Evolutionary conservation across 768 basidiomycete species (phyloP), one percentile per base, ranked within the genome.

Genomic region (Fomitopsis pulvina): DNA sequence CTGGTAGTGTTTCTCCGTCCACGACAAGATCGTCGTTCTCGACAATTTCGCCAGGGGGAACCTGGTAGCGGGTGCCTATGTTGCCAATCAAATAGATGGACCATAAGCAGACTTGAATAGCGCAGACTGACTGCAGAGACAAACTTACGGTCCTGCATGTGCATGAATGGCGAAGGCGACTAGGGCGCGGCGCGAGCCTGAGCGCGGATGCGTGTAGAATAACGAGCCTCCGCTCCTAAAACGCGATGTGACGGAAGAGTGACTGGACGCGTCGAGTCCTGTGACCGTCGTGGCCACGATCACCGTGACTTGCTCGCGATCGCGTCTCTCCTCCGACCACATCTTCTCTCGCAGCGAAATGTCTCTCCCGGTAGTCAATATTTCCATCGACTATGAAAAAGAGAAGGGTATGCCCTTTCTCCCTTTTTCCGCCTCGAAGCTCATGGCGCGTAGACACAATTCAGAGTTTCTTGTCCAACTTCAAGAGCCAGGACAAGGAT

Each of bases 391-490:
- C 56, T 92, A 92, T 61, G 78, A 78, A 21, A 75, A 74, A 2
- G 91, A 92, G 60, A 80, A 85, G 69, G 80, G 90, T 83, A 32
- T 26, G 63, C 54, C 37, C 30, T 34, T 9, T 29, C 8, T 4
- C 12, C 11, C 4, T 6, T 12, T 10, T 22, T 30, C 9, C 3
- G 3, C 21, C 10, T 44, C 41, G 20, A 22, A 0, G 9, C 22
- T 12, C 3, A 50, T 27, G 34, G 27, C 2, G 34, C 10, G 8
- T 60, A 92, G 89, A 77, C 12, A 78, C 72, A 67, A 89, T 93
- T 62, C 71, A 70, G 39, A 73, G 72, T 52, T 91, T 93, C 63
- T 63, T 93, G 55, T 79, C 81, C 40, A 81, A 75, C 40, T 92
- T 80, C 70, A 77, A 80, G 57, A 71, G 71, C 25, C 72, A 71